Evolutionary conservation across 352 stramenopile species (phyloP), one percentile per base, ranked within the genome.

Genomic region (Thalassiosira livingstoniorum): DNA sequence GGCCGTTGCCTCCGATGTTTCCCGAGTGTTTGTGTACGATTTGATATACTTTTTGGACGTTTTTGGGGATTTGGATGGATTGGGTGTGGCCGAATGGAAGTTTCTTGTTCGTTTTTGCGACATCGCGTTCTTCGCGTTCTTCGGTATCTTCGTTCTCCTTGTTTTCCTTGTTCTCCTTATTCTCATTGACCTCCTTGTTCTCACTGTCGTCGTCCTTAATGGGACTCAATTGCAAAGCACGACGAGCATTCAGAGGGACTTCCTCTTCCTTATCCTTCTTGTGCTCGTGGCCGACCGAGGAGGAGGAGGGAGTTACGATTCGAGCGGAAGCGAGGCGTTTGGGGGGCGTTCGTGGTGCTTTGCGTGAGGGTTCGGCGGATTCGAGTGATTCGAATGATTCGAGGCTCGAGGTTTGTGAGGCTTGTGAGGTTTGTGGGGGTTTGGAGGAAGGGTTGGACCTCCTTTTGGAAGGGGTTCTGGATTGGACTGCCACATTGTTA

Each of bases 21-120:
- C 97, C 97, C 0, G 97, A 99, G 55, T 97, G 87, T 82, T 98
- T 98, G 54, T 95, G 94, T 61, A 99, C 97, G 3, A 98, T 90
- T 61, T 92, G 93, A 88, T 99, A 98, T 3, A 96, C 93, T 32
- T 67, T 37, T 76, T 83, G 45, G 2, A 91, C 82, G 39, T 92
- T 91, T 18, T 51, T 43, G 45, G 68, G 65, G 34, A 80, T 62
- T 15, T 64, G 63, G 25, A 80, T 73, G 32, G 54, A 32, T 51
- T 75, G 74, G 23, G 65, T 75, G n/a, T 34, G 62, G n/a, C 29
- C 65, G 51, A 86, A 75, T 39, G 73, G 67, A 18, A 80, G 39
- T 63, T 82, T 84, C 31, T 75, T 80, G 34, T 53, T 68, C 4
- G 42, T 34, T 21, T 47, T 51, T 11, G 54, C 43, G 4, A 29